A percentile compares a stretch with the other conserved stretches of the same genome.
phyloP scores from a whole-genome alignment of 352 stramenopile genomes.

The Vaucheria bursata region DNA sequence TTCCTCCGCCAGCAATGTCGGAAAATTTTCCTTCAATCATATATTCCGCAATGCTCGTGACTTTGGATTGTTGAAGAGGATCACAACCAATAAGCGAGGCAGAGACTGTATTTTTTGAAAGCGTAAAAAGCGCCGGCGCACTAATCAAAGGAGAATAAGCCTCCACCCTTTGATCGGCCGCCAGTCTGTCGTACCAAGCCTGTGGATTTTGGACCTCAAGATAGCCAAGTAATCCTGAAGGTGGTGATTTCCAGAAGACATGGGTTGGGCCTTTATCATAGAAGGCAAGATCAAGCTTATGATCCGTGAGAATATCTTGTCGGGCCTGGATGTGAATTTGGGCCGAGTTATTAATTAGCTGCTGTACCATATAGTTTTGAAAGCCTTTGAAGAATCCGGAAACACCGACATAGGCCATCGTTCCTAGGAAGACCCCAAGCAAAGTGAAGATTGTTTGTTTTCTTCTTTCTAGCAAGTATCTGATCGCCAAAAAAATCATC shows the following conservation, averaged over 20 bases:
- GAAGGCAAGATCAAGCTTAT: not conserved
- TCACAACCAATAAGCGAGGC: not conserved
- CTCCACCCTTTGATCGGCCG: not conserved
- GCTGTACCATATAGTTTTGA: not conserved
- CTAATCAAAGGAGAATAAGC: not conserved
- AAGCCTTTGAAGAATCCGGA: conserved; percentile 1
- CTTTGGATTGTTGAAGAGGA: not conserved
- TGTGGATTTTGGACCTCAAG: not conserved
- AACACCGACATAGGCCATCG: not conserved
- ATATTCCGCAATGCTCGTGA: not conserved
- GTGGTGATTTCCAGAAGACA: not conserved
- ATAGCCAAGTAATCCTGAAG: not conserved
- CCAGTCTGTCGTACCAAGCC: not conserved
- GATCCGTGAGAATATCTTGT: not conserved
- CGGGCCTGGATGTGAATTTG: conserved; percentile 2
- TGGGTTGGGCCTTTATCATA: not conserved
- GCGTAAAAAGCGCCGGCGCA: not conserved
- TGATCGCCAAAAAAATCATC: conserved; percentile 2
- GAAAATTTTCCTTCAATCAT: not conserved
- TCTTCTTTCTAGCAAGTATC: not conserved
- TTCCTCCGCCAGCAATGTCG: not conserved
- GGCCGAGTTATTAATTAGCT: not conserved
- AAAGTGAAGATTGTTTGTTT: not conserved
- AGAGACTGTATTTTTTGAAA: not conserved
- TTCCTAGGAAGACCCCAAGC: not conserved